Percentiles rank a stretch among this genome's conserved stretches.
These are phyloP conservation scores for Kokia cookei DNA, from an alignment of 441 rosid species.

Conservation along the genomic window DNA sequence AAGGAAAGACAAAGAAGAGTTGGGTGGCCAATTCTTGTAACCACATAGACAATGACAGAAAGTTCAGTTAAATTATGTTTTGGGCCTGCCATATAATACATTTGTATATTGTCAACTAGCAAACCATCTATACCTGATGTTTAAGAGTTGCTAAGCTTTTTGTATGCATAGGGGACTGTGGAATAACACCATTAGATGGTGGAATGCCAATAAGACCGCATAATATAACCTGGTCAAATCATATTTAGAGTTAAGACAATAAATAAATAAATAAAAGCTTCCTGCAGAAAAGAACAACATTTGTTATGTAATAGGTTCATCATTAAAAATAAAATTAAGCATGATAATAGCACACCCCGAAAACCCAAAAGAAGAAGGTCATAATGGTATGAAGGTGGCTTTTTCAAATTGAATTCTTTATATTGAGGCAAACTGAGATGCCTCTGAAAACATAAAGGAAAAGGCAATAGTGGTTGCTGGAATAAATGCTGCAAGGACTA, in stretches of 20 bases:
- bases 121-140: conserved; percentile 49
- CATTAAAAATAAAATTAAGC: background rate
- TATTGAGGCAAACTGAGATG: conserved; percentile 82
- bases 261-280: background rate
- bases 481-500: no score
- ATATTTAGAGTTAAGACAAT: background rate
- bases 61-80: background rate
- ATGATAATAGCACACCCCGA: conserved; percentile 35
- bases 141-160: conserved; percentile 74
- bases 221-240: conserved; percentile 43
- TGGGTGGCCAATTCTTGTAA: background rate
- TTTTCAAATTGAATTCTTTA: conserved; percentile 74
- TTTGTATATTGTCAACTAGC: background rate
- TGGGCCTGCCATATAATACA: background rate
- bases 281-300: background rate
- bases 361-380: conserved; percentile 73
- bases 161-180: conserved; percentile 85
- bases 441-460: no score
- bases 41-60: background rate
- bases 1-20: background rate
- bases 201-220: conserved; percentile 84
- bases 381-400: conserved; percentile 72
- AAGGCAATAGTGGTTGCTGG: no score
- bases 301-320: background rate
- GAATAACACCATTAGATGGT: conserved; percentile 80